Evolutionary conservation across 106 monocot species (phyloP).

Genomic region (Dioscorea alata): DNA sequence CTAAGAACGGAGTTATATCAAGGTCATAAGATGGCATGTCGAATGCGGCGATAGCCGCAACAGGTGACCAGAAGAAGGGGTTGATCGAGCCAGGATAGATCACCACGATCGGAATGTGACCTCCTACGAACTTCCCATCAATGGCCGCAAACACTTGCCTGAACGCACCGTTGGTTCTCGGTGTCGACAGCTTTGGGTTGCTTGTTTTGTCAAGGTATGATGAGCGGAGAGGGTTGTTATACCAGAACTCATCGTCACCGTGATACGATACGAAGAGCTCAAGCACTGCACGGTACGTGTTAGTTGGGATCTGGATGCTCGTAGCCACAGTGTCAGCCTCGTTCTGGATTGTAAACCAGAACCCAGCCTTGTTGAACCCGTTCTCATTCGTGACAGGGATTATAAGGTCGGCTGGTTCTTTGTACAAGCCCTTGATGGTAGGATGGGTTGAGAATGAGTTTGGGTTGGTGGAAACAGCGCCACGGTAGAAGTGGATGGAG

Average conservation of each 20-base stretch:
- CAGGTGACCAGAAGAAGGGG: conserved; percentile 17
- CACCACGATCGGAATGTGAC: conserved; percentile 12
- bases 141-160: conserved; percentile 11
- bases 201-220: not conserved
- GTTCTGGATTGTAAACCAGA: conserved; percentile 39
- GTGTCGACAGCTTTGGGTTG: not conserved
- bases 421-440: conserved; percentile 6
- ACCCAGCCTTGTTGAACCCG: conserved; percentile 17
- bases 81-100: conserved; percentile 11
- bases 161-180: conserved; percentile 27
- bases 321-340: conserved; percentile 1
- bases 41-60: conserved; percentile 10
- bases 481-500: conserved; percentile 24
- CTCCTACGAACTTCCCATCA: conserved; percentile 12
- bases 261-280: conserved; percentile 10
- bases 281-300: conserved; percentile 7
- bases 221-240: conserved; percentile 33
- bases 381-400: conserved; percentile 24
- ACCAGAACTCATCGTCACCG: conserved; percentile 25
- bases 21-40: conserved; percentile 22
- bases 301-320: conserved; percentile 5
- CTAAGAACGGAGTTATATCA: conserved; percentile 12
- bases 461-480: not conserved
- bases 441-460: conserved; percentile 1
- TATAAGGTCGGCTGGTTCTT: conserved; percentile 43